A percentile compares a stretch with the other conserved stretches of the same genome.
phyloP scores from a whole-genome alignment of 257 asterid species.

The Forsythia viridissima region DNA sequence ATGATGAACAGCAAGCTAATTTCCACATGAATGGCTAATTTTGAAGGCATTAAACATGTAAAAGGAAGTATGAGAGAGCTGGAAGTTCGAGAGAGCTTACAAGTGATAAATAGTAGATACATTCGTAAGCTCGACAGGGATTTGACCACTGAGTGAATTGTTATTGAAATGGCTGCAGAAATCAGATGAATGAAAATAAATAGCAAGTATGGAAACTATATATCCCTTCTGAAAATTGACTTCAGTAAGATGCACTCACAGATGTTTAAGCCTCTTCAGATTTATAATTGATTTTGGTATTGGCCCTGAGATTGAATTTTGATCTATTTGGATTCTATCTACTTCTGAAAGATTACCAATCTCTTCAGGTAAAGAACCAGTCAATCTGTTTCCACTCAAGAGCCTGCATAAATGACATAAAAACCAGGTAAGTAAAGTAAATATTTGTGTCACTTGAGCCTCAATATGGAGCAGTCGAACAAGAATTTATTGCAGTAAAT shows the following conservation, averaged over 20 bases:
- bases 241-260: constrained; percentile 28
- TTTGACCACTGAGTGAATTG: constrained; percentile 52
- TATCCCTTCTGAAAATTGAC: not conserved
- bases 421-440: not conserved
- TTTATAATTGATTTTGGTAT: constrained; percentile 39
- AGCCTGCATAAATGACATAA: constrained; percentile 36
- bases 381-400: constrained; percentile 44
- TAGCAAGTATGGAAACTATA: not conserved
- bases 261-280: constrained; percentile 36
- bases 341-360: constrained; percentile 42
- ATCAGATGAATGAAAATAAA: not conserved
- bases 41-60: not conserved
- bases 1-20: not conserved
- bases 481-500: not conserved
- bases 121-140: constrained; percentile 41
- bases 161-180: constrained; percentile 53
- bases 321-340: constrained; percentile 48
- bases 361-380: constrained; percentile 47
- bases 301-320: constrained; percentile 46
- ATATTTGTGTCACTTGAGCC: not conserved
- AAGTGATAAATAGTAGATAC: constrained; percentile 41
- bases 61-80: constrained; percentile 2
- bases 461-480: not conserved
- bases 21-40: not conserved
- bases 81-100: constrained; percentile 25